phyloP scores from a whole-genome alignment of 2,329 filamentous ascomycete genomes.

The Coniella vitis region DNA sequence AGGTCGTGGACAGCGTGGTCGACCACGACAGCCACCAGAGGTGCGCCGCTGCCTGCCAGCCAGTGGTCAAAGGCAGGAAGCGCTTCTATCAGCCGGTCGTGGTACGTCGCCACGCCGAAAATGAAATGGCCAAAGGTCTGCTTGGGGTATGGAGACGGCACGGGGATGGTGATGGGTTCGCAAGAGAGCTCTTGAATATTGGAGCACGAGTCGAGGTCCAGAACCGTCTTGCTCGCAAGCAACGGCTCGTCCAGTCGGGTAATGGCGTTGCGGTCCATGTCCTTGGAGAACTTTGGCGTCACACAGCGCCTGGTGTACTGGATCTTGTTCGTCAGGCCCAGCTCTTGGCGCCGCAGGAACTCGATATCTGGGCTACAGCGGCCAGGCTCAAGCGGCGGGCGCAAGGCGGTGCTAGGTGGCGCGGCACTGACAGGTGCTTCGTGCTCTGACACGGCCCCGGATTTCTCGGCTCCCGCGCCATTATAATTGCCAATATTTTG shows the following conservation, averaged over 20 bases:
- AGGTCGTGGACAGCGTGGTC: slow-evolving; percentile 28
- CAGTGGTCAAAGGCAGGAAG: slow-evolving; percentile 48
- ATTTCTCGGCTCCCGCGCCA: background rate
- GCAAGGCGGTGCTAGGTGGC: slow-evolving; percentile 2
- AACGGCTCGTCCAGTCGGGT: slow-evolving; percentile 31
- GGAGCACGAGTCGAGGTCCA: slow-evolving; percentile 23
- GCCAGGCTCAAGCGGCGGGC: slow-evolving; percentile 14
- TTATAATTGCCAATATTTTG: background rate
- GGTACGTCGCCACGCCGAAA: slow-evolving; percentile 51
- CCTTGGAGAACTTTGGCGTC: slow-evolving; percentile 27
- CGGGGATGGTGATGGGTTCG: slow-evolving; percentile 39
- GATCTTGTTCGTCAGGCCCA: slow-evolving; percentile 34
- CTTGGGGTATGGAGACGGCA: slow-evolving; percentile 37
- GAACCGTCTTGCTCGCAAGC: slow-evolving; percentile 25
- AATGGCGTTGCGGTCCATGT: slow-evolving; percentile 31
- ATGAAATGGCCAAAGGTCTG: slow-evolving; percentile 42
- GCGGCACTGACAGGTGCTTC: slow-evolving; percentile 13
- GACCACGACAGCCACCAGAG: slow-evolving; percentile 44
- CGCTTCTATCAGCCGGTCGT: slow-evolving; percentile 42
- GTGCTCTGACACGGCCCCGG: slow-evolving; percentile 10
- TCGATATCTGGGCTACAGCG: slow-evolving; percentile 20
- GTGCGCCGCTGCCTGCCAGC: slow-evolving; percentile 44
- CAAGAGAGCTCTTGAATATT: slow-evolving; percentile 24
- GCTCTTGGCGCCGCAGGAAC: slow-evolving; percentile 23
- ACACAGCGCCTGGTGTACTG: slow-evolving; percentile 40